phyloP scores from a whole-genome alignment of 345 rosid species.

The Brassica rapa region DNA sequence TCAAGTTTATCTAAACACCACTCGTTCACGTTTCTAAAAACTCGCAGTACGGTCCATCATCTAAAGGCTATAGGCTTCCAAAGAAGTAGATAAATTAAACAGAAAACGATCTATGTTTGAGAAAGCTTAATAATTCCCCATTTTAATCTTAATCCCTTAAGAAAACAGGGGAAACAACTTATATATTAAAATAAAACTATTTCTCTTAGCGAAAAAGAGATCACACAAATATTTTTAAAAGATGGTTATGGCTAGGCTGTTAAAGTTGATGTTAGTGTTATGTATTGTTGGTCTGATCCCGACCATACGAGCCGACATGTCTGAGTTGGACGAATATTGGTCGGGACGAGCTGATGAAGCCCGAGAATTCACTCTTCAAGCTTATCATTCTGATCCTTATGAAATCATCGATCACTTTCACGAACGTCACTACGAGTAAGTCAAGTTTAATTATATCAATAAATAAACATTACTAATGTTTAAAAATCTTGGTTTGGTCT shows the following conservation, averaged over 20 bases:
- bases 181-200: neutral
- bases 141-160: slow-evolving; percentile 7
- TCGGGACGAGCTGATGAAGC: slow-evolving; percentile 45
- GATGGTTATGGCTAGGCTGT: slow-evolving; percentile 39
- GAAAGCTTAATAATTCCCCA: slow-evolving; percentile 23
- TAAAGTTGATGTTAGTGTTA: slow-evolving; percentile 34
- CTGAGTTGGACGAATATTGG: slow-evolving; percentile 65
- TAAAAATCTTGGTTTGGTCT: slow-evolving; percentile 7
- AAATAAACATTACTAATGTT: slow-evolving; percentile 8
- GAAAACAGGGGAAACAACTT: slow-evolving; percentile 7
- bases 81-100: neutral
- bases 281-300: slow-evolving; percentile 37
- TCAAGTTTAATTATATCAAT: slow-evolving; percentile 10
- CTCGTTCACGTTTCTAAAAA: slow-evolving; percentile 8
- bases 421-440: slow-evolving; percentile 47
- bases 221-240: neutral
- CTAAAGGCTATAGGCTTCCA: slow-evolving; percentile 34
- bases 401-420: slow-evolving; percentile 52
- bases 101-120: slow-evolving; percentile 19
- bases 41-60: slow-evolving; percentile 29
- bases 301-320: slow-evolving; percentile 43
- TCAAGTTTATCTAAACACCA: slow-evolving; percentile 34
- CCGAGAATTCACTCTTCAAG: slow-evolving; percentile 32
- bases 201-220: neutral
- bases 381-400: slow-evolving; percentile 59